phyloP scores from a whole-genome alignment of 257 asterid species.

The Solanum pinnatisectum region DNA sequence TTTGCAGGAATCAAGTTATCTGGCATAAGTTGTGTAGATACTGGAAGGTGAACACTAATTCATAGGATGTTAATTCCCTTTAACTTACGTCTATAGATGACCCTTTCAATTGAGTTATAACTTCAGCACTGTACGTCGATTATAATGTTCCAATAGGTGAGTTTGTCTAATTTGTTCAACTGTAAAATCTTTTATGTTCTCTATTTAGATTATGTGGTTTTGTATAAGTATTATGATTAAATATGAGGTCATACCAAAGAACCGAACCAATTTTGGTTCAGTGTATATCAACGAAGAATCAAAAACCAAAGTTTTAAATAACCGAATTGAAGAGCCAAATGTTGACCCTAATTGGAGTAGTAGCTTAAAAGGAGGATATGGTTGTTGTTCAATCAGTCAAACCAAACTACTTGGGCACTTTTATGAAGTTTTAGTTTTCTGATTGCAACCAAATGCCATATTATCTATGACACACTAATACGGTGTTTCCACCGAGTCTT shows the following conservation, averaged over 20 bases:
- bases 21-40: neutral
- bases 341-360: neutral
- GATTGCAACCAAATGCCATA: neutral
- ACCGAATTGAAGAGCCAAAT: neutral
- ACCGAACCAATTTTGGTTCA: neutral
- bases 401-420: neutral
- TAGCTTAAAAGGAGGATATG: neutral
- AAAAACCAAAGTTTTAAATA: neutral
- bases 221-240: neutral
- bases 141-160: neutral
- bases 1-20: neutral
- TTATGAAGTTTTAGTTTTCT: neutral
- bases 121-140: neutral
- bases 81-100: neutral
- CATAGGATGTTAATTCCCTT: neutral
- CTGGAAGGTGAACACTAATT: neutral
- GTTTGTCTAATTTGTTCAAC: neutral
- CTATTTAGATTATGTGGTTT: neutral
- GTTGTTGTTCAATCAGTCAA: neutral
- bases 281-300: neutral
- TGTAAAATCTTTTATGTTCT: neutral
- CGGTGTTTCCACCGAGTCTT: neutral
- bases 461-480: neutral
- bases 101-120: neutral
- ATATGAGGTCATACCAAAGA: neutral